These are phyloP conservation scores for Aspergillus phoenicis DNA, from an alignment of 2,329 filamentous ascomycete genomes.

Conservation along the genomic window DNA sequence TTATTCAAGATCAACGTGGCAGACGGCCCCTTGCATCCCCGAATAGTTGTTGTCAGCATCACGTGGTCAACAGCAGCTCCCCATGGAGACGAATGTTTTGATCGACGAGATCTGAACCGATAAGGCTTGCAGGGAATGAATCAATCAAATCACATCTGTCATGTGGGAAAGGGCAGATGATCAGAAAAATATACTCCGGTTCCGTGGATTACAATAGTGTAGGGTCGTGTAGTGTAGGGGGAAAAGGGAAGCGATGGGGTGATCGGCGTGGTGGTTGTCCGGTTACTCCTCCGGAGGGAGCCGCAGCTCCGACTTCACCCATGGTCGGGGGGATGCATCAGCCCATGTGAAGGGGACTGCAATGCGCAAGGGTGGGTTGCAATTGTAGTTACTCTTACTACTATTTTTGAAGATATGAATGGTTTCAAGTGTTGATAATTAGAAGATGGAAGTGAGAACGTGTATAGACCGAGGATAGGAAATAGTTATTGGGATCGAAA, in stretches of 20 bases:
- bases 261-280: background rate
- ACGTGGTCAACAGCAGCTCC: background rate
- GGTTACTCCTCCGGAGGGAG: background rate
- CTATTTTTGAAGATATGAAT: too few species aligned
- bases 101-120: background rate
- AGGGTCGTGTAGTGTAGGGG: background rate
- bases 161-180: background rate
- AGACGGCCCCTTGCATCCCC: background rate
- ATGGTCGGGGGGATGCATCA: background rate
- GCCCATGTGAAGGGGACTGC: background rate
- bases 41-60: background rate
- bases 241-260: background rate
- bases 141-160: background rate
- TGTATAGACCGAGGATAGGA: background rate
- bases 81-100: background rate
- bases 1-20: background rate
- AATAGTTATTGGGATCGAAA: background rate
- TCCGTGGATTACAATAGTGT: background rate
- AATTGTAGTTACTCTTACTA: too few species aligned
- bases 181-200: background rate
- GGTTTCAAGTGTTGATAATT: too few species aligned
- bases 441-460: background rate
- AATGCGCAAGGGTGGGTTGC: background rate
- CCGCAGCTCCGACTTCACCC: conserved; percentile 4
- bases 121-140: background rate